A percentile compares a stretch with the other conserved stretches of the same genome.
phyloP scores from a whole-genome alignment of 257 asterid species.

The Solanum virginianum region DNA sequence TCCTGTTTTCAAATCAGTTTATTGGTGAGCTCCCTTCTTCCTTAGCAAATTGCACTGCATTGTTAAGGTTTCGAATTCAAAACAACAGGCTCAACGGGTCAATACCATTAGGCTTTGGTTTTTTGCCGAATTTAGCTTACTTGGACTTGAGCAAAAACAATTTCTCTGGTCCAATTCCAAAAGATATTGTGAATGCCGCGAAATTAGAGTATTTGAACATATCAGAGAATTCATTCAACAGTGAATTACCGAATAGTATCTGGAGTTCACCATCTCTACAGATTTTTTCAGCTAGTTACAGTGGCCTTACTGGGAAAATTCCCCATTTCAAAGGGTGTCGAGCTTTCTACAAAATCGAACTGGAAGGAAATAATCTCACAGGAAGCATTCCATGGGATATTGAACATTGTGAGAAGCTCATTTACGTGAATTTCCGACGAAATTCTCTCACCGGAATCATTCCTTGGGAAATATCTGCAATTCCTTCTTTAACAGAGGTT shows the following conservation, averaged over 20 bases:
- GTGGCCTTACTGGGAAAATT: conserved; percentile 37
- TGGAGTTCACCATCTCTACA: conserved; percentile 67
- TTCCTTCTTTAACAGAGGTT: conserved; percentile 59
- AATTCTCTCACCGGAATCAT: conserved; percentile 71
- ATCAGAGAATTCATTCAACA: conserved; percentile 44
- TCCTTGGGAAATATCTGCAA: conserved; percentile 86
- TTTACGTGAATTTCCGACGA: conserved; percentile 34
- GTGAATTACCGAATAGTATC: conserved; percentile 44
- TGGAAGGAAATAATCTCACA: conserved; percentile 55
- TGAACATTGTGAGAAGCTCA: conserved; percentile 68
- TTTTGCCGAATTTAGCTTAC: conserved; percentile 49
- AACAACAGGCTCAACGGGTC: conserved; percentile 69
- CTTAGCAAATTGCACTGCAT: conserved; percentile 51
- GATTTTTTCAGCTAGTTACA: conserved; percentile 43
- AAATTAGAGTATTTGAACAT: conserved; percentile 44
- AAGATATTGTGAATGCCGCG: conserved; percentile 52
- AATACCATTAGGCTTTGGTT: conserved; percentile 68
- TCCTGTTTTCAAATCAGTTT: conserved; percentile 65
- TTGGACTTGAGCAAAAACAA: conserved; percentile 58
- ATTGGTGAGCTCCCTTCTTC: conserved; percentile 51
- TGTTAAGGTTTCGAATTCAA: conserved; percentile 54
- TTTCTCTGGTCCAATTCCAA: conserved; percentile 56
- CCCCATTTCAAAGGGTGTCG: conserved; percentile 70
- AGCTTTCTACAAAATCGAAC: conserved; percentile 48
- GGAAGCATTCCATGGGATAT: conserved; percentile 83